Evolutionary conservation across 768 basidiomycete species (phyloP).

Genomic region (Tylopilus cervinicoccineus): DNA sequence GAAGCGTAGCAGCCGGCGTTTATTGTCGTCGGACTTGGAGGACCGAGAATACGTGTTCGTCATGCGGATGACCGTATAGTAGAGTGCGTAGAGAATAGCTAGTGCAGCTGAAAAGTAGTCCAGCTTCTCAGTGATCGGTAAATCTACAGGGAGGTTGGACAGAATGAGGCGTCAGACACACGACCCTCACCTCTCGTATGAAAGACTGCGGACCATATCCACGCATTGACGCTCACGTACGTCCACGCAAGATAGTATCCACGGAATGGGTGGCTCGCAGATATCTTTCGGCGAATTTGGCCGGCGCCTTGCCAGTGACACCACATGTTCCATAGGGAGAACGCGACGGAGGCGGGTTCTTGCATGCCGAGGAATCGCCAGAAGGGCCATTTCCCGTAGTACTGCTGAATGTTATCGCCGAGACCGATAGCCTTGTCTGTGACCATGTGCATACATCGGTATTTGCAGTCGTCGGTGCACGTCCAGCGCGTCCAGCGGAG

Average conservation of each 20-base stretch:
- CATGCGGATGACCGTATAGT: slow-evolving; percentile 70
- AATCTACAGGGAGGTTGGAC: slow-evolving; percentile 47
- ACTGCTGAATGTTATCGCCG: slow-evolving; percentile 60
- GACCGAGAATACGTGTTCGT: slow-evolving; percentile 62
- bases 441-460: slow-evolving; percentile 79
- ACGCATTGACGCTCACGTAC: slow-evolving; percentile 76
- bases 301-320: slow-evolving; percentile 62
- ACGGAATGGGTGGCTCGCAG: slow-evolving; percentile 63
- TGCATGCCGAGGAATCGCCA: slow-evolving; percentile 86
- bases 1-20: slow-evolving; percentile 14
- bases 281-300: slow-evolving; percentile 44
- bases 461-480: slow-evolving; percentile 85
- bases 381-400: slow-evolving; percentile 98
- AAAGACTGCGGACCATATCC: slow-evolving; percentile 90
- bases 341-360: slow-evolving; percentile 88
- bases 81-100: slow-evolving; percentile 78
- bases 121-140: slow-evolving; percentile 77
- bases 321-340: slow-evolving; percentile 84
- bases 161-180: neutral
- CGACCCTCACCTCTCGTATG: slow-evolving; percentile 79
- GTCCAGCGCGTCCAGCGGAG: slow-evolving; percentile 80
- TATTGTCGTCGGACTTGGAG: slow-evolving; percentile 25
- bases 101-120: slow-evolving; percentile 95
- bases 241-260: slow-evolving; percentile 65
- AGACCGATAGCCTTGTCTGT: slow-evolving; percentile 50